Evolutionary conservation across 2,329 filamentous ascomycete species (phyloP).

Genomic region (Beauveria sp.): DNA sequence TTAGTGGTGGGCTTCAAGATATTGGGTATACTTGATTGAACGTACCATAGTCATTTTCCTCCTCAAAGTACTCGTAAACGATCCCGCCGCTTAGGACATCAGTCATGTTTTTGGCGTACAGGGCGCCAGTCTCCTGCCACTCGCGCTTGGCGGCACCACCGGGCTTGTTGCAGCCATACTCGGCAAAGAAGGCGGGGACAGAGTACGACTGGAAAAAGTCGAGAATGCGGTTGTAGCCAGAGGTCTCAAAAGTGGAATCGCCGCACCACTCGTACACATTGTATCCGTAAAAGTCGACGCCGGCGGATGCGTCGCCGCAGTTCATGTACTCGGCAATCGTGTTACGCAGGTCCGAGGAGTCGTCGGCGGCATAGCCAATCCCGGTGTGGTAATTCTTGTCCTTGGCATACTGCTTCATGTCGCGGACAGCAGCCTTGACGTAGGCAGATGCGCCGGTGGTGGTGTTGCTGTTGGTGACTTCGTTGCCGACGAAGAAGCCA

Average conservation of each 20-base stretch:
- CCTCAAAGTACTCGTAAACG: constrained; percentile 97
- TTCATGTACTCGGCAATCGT: constrained; percentile 90
- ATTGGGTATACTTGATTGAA: constrained; percentile 11
- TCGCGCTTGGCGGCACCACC: constrained; percentile 56
- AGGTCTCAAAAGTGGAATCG: constrained; percentile 64
- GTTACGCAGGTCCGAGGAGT: constrained; percentile 74
- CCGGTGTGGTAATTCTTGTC: constrained; percentile 71
- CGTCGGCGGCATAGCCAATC: constrained; percentile 94
- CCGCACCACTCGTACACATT: constrained; percentile 99
- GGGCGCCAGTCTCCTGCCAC: constrained; percentile 77
- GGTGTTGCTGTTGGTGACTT: constrained; percentile 82
- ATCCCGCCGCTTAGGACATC: constrained; percentile 89
- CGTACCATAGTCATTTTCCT: constrained; percentile 77
- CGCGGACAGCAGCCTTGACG: constrained; percentile 95
- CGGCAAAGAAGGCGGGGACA: constrained; percentile 94
- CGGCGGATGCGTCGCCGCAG: constrained; percentile 57
- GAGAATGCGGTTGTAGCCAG: constrained; percentile 76
- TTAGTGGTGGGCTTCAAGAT: background rate
- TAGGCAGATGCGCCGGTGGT: constrained; percentile 88
- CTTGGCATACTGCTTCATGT: constrained; percentile 92
- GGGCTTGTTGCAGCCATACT: constrained; percentile 87
- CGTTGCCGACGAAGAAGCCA: constrained; percentile 98
- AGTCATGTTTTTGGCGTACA: constrained; percentile 78
- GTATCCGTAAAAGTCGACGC: constrained; percentile 98
- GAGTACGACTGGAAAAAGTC: constrained; percentile 83